Base-by-base conservation (phyloP, 75 land plant species). In the Isoetes taiwanensis region DNA sequence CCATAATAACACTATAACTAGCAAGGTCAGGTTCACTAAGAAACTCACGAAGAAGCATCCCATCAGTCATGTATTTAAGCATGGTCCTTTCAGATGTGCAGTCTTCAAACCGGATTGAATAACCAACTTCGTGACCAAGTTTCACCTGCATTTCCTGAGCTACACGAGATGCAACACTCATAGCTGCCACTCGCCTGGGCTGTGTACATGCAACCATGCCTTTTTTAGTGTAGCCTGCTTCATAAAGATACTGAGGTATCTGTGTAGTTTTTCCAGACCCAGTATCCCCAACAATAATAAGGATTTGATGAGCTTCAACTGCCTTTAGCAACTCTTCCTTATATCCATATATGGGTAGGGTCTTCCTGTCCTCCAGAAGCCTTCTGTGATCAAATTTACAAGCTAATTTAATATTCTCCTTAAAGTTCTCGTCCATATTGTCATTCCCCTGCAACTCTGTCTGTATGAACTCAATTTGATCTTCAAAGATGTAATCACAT, bases 31-130 rank as follows among this genome's bases (percentile, higher is more conserved):
- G 50, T 23, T 46, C 50, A 8, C 50, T 23, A 5, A 46, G 50
- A 46, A 46, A 46, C 50, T 46, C 50, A 46, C 50, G 50, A 5
- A 46, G 50, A 19, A 46, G 50, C 50, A 46, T 46, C 16, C 50
- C 50, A 23, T 46, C 50, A 6, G 50, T 46, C 50, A 46, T 46
- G 50, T 46, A 46, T 23, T 46, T 46, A 23, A 46, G 50, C 50
- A 19, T 46, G 23, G 50, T 46, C 50, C 25, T 46, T 6, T 46
- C 50, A 16, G 50, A 46, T 5, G 50, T 46, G 50, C 50, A 46
- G 23, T 46, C 50, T 19, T 46, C 50, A 16, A 46, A 46, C 50
- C 50, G 50, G n/a, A 46, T 46, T 4, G 50, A 46, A 46, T 46
- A 46, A 8, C 50, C 50, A 5, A 46, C 50, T n/a, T 46, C 50